Evolutionary conservation across 202 grass and related monocot species (phyloP), one percentile per base, ranked within the genome.

Genomic region (Musa balbisiana): DNA sequence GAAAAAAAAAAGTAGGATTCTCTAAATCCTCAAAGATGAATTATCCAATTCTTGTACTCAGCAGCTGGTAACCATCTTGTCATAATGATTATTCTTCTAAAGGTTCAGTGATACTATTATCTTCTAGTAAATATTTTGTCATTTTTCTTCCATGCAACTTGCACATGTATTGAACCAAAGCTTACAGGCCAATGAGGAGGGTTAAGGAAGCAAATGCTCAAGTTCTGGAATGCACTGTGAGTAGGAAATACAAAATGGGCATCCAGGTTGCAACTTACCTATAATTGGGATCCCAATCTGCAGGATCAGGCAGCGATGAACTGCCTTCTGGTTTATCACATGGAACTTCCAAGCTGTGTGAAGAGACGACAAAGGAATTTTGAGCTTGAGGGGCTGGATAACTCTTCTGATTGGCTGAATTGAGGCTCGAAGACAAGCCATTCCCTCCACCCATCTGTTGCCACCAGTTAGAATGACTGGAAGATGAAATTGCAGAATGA

Each of bases 241-340:
- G n/a, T 29, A 74, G 74, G 53, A 73, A 78, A 73, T 9, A 11
- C 51, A 26, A 11, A 88, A 79, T 25, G 14, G 73, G 52, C 20
- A 83, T 73, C 51, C 68, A 65, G 63, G 33, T 43, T 54, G 71
- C 52, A 69, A 29, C 62, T 84, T 84, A 94, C 95, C 89, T 98
- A 79, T 94, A 94, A 80, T 88, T 88, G 52, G 89, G 91, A 82
- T 98, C 95, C 95, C 95, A 98, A 82, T 98, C 95, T 49, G 85
- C 85, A 75, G 91, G 91, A 85, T 94, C 80, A 77, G 82, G 87
- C 81, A 94, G 51, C 11, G 85, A 89, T 80, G 85, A 89, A 80
- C 82, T 84, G 69, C 83, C 90, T 53, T 79, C 74, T 54, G 86
- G 80, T 80, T 72, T 56, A 89, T 94, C 88, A 71, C 60, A 71